phyloP scores from a whole-genome alignment of 768 basidiomycete genomes.

The Tricholoma sp. region DNA sequence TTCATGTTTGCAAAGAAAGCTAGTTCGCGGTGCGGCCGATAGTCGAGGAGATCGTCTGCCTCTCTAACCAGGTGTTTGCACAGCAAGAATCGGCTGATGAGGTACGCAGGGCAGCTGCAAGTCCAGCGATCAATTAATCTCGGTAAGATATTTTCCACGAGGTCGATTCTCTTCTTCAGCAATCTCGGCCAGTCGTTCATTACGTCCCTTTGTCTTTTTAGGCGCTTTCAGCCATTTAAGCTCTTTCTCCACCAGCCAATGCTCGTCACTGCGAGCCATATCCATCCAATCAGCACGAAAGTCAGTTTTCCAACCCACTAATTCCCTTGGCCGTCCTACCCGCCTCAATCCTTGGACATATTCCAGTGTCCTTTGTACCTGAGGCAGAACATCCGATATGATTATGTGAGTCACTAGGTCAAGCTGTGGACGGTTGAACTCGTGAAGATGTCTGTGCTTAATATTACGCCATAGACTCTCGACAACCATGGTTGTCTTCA shows the following conservation, averaged over 20 bases:
- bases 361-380: slow-evolving; percentile 8
- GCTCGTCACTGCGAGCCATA: slow-evolving; percentile 12
- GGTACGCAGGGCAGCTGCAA: slow-evolving; percentile 14
- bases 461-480: slow-evolving; percentile 13
- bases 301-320: slow-evolving; percentile 16
- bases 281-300: slow-evolving; percentile 14
- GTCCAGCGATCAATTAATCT: slow-evolving; percentile 14
- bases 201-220: slow-evolving; percentile 4
- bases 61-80: slow-evolving; percentile 17
- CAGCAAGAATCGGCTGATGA: slow-evolving; percentile 12
- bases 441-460: slow-evolving; percentile 17
- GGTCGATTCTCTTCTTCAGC: slow-evolving; percentile 7
- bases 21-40: slow-evolving; percentile 8
- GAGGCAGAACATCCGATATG: slow-evolving; percentile 10
- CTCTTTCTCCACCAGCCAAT: slow-evolving; percentile 12
- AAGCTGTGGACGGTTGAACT: slow-evolving; percentile 15
- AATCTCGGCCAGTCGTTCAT: slow-evolving; percentile 9
- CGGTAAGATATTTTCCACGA: slow-evolving; percentile 11
- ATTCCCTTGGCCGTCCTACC: slow-evolving; percentile 9
- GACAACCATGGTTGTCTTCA: neutral
- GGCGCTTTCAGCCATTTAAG: slow-evolving; percentile 8
- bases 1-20: slow-evolving; percentile 8
- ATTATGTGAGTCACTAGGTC: slow-evolving; percentile 15
- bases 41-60: slow-evolving; percentile 6
- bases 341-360: slow-evolving; percentile 11